Evolutionary conservation across 805 yeast species (phyloP).

Genomic region (Saccharomyces jurei): DNA sequence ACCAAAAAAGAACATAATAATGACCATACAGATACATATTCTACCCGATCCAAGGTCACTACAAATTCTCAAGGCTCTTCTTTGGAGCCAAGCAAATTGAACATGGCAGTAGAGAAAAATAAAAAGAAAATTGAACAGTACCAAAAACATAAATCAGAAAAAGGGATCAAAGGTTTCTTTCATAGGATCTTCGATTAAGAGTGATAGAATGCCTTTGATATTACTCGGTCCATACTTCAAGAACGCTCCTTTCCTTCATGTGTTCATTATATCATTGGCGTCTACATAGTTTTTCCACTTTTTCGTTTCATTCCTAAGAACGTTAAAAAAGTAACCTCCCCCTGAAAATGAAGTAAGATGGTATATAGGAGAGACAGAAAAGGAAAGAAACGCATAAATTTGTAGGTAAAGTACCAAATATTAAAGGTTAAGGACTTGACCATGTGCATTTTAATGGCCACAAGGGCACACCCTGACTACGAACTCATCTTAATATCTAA

Average conservation of each 20-base stretch:
- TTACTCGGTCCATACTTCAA: neutral
- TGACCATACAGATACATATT: neutral
- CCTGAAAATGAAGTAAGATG: neutral
- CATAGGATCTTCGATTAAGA: constrained; percentile 15
- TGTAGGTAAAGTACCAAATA: neutral
- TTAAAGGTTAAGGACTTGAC: neutral
- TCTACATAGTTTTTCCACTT: neutral
- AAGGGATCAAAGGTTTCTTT: constrained; percentile 21
- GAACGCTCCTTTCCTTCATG: neutral
- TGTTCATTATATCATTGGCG: neutral
- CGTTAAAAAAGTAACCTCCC: neutral
- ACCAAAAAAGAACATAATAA: neutral
- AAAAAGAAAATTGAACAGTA: constrained; percentile 24
- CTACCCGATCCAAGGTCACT: neutral
- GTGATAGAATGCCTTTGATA: neutral
- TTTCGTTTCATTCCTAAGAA: neutral
- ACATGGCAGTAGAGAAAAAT: constrained; percentile 29
- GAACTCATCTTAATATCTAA: constrained; percentile 74
- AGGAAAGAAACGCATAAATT: neutral
- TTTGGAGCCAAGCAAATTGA: constrained; percentile 18
- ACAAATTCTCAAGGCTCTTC: constrained; percentile 2
- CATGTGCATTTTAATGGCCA: constrained; percentile 76
- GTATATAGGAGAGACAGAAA: neutral
- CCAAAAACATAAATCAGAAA: constrained; percentile 15
- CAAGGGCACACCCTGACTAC: constrained; percentile 63